Evolutionary conservation across 371 early-diverging fungal species (phyloP), one percentile per base, ranked within the genome.

Genomic region (Catenaria anguillulae): DNA sequence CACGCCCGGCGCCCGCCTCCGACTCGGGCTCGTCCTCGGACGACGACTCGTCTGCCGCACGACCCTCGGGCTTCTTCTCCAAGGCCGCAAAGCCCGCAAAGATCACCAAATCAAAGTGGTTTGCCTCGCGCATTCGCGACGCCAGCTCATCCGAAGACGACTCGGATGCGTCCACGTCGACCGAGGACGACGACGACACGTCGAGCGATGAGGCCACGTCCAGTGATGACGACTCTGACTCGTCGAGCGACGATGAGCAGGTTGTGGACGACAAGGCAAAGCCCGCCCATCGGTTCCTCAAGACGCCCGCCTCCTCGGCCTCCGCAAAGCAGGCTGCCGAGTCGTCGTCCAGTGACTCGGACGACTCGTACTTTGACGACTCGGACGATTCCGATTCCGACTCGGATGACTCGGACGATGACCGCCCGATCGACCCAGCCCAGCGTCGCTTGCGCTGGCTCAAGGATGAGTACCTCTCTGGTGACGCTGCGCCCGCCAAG

Each of bases 201-300:
- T 45, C 62, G 13, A 31, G 45, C 45, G 78, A 79, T n/a, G 74
- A 74, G 29, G 82, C 84, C 56, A 77, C 77, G 45, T 75, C 77
- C 52, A 82, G 83, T 55, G 84, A 83, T 48, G 74, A 70, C 56
- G 78, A 78, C 63, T 74, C 77, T 56, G 78, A 77, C 58, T 74
- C 73, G 34, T 77, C 77, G 45, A 74, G 76, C 52, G 82, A 83
- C 55, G 81, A 77, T 62, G 78, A 75, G 45, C 70, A 71, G 61
- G 42, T 36, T 33, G 34, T 63, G 67, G 71, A 73, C 66, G 75
- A 74, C 62, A 74, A 24, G n/a, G 62, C 62, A 43, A 75, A 74
- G 63, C 76, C 77, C 59, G 71, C 74, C 56, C 66, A 66, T 45
- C 60, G 52, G 29, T 50, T 50, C 52, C 26, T 50, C 34, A 43